phyloP scores from a whole-genome alignment of 2,329 filamentous ascomycete genomes.

The Aspergillus caelatus region DNA sequence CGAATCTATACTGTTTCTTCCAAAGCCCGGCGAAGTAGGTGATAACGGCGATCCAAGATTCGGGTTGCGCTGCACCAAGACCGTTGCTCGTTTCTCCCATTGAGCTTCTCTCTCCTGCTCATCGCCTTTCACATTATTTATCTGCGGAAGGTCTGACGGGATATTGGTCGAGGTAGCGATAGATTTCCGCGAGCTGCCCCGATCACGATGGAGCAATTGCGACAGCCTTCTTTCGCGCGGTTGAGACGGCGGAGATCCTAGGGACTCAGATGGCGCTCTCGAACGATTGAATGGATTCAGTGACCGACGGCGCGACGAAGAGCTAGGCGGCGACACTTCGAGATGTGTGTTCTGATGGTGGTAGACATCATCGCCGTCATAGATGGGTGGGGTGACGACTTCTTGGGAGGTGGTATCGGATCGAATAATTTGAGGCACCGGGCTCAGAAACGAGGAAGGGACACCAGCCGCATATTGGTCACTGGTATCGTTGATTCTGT shows the following conservation, averaged over 20 bases:
- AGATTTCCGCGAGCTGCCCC: constrained; percentile 28
- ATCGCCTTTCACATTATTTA: constrained; percentile 56
- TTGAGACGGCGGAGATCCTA: constrained; percentile 24
- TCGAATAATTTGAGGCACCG: constrained; percentile 72
- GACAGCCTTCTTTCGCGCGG: constrained; percentile 36
- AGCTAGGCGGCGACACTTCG: constrained; percentile 26
- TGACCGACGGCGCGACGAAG: constrained; percentile 37
- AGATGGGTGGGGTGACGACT: constrained; percentile 70
- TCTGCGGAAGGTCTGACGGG: constrained; percentile 77
- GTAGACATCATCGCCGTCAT: constrained; percentile 46
- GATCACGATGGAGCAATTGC: constrained; percentile 38
- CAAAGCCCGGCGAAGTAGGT: constrained; percentile 17
- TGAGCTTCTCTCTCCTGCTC: constrained; percentile 65
- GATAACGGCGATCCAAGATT: constrained; percentile 44
- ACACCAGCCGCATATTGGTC: constrained; percentile 50
- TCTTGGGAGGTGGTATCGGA: constrained; percentile 82
- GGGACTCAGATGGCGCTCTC: constrained; percentile 27
- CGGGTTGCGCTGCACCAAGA: constrained; percentile 68
- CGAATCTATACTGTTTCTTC: constrained; percentile 12
- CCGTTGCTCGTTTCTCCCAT: constrained; percentile 94
- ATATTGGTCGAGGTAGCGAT: constrained; percentile 65
- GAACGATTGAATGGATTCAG: constrained; percentile 38
- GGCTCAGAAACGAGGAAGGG: constrained; percentile 30
- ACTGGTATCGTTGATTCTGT: constrained; percentile 48
- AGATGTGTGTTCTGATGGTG: constrained; percentile 9